Base-by-base conservation (phyloP, 2,329 filamentous ascomycete species). In the Gliomastix tumulicola region DNA sequence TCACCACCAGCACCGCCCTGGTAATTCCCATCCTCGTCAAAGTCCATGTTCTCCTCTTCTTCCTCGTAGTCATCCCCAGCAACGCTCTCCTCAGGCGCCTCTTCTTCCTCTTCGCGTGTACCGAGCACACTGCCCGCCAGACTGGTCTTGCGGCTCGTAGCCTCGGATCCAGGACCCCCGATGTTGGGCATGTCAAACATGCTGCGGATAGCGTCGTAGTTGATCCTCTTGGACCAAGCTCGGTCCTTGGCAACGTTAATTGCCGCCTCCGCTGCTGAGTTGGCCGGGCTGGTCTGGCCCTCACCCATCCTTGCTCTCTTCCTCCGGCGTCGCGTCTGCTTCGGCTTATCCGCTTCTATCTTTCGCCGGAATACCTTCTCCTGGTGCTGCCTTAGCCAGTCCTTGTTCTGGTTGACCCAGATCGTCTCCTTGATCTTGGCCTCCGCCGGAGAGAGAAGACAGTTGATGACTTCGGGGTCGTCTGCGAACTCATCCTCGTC, bases 321-420 rank as follows among this genome's bases (percentile, higher is more conserved):
- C 41, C 67, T 64, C 19, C 72, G 66, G 36, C 72, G 72, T 18
- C 76, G 68, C n/a, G 63, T 71, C 38, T 69, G 72, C 61, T 71
- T 84, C 38, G 67, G 73, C 45, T 58, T 66, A 49, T 62, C 71
- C 9, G 69, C 71, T 41, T 74, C 75, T 43, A 76, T 65, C 57
- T 88, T 86, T 41, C 80, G 76, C 27, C 84, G 76, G 39, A 94
- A 82, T 7, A 84, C 71, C 58, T 92, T 94, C 41, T 85, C 79
- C 53, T 96, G 88, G 53, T 94, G 84, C 34, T 80, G 76, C 8
- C 90, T 84, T 27, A 98, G 70, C 76, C 89, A 98, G 47, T 94
- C 88, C 55, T 92, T 88, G 59, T 98, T 97, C 54, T 89, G 82
- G 41, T 90, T 89, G 30, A 94, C 80, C 92, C 92, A 98, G 36